Percentiles rank a stretch among this genome's conserved stretches.
phyloP scores from a whole-genome alignment of 192 early-diverging fungal species.

The Entomortierella lignicola region DNA sequence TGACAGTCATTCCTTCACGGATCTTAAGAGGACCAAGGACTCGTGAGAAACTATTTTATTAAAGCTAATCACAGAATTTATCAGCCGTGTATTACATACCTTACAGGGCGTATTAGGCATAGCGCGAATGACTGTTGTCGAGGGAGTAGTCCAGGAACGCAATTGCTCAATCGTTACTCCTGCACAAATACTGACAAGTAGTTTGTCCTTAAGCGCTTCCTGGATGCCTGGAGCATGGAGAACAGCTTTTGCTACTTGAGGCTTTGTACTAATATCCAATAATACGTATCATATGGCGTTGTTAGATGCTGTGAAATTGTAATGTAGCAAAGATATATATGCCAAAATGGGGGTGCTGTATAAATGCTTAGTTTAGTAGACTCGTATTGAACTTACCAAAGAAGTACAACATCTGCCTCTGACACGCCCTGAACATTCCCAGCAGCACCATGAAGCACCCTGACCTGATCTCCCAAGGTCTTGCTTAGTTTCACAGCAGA shows the following conservation, averaged over 20 bases:
- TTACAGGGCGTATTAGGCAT: conserved; percentile 70
- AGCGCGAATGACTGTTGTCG: conserved; percentile 61
- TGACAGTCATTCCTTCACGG: conserved; percentile 66
- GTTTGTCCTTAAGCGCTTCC: conserved; percentile 56
- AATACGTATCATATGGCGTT: background rate
- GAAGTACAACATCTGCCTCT: conserved; percentile 56
- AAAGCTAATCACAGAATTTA: background rate
- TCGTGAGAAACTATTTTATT: background rate
- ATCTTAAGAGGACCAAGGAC: conserved; percentile 36
- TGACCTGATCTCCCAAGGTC: conserved; percentile 37
- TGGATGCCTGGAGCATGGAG: conserved; percentile 56
- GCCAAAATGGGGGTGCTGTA: too few species aligned
- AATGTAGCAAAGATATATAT: background rate
- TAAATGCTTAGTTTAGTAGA: too few species aligned
- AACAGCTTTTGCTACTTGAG: conserved; percentile 61
- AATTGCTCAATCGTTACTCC: conserved; percentile 63
- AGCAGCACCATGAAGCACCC: conserved; percentile 35
- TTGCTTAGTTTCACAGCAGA: conserved; percentile 44
- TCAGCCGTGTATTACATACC: conserved; percentile 16
- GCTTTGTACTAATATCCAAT: conserved; percentile 51
- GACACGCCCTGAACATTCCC: conserved; percentile 57
- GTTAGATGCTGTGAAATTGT: background rate
- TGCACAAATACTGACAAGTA: conserved; percentile 64
- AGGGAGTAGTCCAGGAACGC: conserved; percentile 57
- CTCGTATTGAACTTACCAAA: conserved; percentile 45